Base-by-base conservation (phyloP, 352 stramenopile species). In the Globisporangium parvum region DNA sequence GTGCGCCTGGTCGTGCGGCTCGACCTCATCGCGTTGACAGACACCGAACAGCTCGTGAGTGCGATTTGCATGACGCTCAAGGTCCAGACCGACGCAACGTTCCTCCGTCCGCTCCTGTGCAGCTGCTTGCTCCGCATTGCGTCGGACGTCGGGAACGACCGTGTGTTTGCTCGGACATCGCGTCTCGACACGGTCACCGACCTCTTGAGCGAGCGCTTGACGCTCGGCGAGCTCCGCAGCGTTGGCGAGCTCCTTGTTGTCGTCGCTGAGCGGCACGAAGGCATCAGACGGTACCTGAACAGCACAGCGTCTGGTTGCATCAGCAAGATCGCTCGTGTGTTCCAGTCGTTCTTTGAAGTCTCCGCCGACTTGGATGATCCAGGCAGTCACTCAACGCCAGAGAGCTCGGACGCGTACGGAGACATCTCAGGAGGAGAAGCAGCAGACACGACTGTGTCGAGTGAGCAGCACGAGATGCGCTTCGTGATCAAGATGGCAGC, bases 41-140 rank as follows among this genome's bases (percentile, higher is more conserved):
- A 65, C 26, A 65, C 61, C 2, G 57, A 72, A 15, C 54, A 70
- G 28, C 48, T 75, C 18, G 65, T 70, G 9, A 40, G 59, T 12
- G 65, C 61, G 3, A 61, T 73, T 47, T 75, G 67, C 39, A 35
- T 60, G n/a, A 68, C 57, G 31, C 28, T 73, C 14, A 59, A 60
- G 37, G 9, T 42, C 2, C 67, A 75, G 24, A 62, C 18, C 12
- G 56, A 64, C 17, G 53, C 67, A n/a, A 75, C 67, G 4, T 70
- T 75, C 47, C 53, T 73, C 31, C 67, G 67, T n/a, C 67, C 67
- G 14, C 47, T 65, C 39, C 37, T 63, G 2, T 55, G 44, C 57
- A 50, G 42, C 23, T 59, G 57, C 35, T 26, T 63, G 37, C 47
- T 49, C 9, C 57, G 39, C 20, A 53, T 63, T 20, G 57, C 44